Conservation (phyloP, 352 stramenopile genomes). For the Phytophthora quininea region DNA sequence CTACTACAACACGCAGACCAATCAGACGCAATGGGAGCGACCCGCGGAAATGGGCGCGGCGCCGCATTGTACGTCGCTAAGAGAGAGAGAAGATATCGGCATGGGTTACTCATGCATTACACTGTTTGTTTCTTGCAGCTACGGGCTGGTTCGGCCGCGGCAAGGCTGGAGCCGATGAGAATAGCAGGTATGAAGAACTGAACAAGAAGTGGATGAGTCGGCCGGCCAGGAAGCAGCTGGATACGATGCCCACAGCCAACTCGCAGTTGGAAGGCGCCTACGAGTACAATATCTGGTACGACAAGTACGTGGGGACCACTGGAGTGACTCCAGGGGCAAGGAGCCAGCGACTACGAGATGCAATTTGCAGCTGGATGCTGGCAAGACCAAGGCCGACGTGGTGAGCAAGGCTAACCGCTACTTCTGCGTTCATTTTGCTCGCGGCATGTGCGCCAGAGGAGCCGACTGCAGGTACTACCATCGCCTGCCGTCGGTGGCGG, state of each 20-base stretch:
- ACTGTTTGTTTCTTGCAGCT: conserved; percentile 27
- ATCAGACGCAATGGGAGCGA: conserved; percentile 90
- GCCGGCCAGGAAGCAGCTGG: conserved; percentile 91
- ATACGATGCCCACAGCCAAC: conserved; percentile 87
- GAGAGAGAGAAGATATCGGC: neutral
- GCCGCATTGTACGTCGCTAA: conserved; percentile 56
- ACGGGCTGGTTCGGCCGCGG: conserved; percentile 95
- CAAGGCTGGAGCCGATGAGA: conserved; percentile 68
- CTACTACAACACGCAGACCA: conserved; percentile 93
- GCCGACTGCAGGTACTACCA: conserved; percentile 94
- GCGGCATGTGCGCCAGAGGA: conserved; percentile 90
- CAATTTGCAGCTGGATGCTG: conserved; percentile 82
- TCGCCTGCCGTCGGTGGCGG: conserved; percentile 75
- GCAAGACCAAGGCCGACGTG: conserved; percentile 91
- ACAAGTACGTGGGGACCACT: conserved; percentile 93
- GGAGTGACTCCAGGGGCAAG: conserved; percentile 80
- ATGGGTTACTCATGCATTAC: neutral
- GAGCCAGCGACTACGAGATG: conserved; percentile 91
- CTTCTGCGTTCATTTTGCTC: conserved; percentile 94
- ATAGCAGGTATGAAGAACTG: conserved; percentile 79
- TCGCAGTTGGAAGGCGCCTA: conserved; percentile 90
- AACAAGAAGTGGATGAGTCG: conserved; percentile 87
- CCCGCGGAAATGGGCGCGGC: conserved; percentile 91
- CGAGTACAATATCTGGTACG: conserved; percentile 97
- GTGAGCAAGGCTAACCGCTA: conserved; percentile 85